phyloP scores from a whole-genome alignment of 78 protist species.

The Chrysochromulina tobinii region DNA sequence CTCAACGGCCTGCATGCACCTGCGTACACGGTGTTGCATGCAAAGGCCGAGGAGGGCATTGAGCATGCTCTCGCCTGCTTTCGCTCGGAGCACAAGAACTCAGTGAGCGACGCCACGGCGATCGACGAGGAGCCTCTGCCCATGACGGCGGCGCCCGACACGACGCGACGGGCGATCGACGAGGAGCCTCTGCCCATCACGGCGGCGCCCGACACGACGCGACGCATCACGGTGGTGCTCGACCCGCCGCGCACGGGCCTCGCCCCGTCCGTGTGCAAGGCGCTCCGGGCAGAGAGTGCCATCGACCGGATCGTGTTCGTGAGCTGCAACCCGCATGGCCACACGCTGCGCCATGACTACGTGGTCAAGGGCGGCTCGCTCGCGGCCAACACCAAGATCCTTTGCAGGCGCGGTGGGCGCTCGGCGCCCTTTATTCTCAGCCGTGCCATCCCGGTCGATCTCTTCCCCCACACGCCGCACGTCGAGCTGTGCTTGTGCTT shows the following conservation, averaged over 20 bases:
- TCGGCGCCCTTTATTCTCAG: not conserved
- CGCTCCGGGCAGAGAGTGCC: not conserved
- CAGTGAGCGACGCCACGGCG: too few relatives aligned
- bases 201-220: too few relatives aligned
- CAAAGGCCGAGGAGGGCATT: not conserved
- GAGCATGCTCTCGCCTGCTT: too few relatives aligned
- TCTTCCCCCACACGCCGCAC: slow-evolving; percentile 11
- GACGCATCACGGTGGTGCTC: not conserved
- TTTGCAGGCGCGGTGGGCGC: not conserved
- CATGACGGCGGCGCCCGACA: too few relatives aligned
- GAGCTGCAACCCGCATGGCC: slow-evolving; percentile 1
- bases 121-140: too few relatives aligned
- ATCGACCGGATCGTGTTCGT: not conserved
- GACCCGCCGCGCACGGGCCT: not conserved
- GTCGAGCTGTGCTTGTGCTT: not conserved
- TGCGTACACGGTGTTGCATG: not conserved
- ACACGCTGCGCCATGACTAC: not conserved
- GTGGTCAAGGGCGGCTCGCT: not conserved
- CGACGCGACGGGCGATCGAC: not conserved
- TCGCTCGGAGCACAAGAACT: too few relatives aligned
- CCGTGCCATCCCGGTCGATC: not conserved
- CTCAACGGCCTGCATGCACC: not conserved
- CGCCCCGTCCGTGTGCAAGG: not conserved
- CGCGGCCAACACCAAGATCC: not conserved
- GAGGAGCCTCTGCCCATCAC: too few relatives aligned